phyloP scores from a whole-genome alignment of 129 eudicot genomes.

The Flaveria linearis region DNA sequence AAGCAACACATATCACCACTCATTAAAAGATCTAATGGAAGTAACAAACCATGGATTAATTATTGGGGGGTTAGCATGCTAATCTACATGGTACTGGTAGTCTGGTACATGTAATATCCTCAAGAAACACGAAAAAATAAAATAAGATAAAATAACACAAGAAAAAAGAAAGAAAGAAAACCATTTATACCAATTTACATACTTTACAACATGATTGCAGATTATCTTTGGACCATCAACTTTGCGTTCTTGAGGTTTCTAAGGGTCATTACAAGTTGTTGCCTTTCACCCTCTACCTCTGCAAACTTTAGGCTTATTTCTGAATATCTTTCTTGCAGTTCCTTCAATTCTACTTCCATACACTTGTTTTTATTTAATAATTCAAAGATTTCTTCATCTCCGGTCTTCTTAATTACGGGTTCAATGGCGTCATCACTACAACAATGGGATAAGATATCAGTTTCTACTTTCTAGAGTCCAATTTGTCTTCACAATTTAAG shows the following conservation, averaged over 20 bases:
- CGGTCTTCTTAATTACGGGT: slow-evolving; percentile 24
- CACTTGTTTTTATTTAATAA: slow-evolving; percentile 52
- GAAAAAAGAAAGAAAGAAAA: slow-evolving; percentile 13
- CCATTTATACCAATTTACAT: slow-evolving; percentile 52
- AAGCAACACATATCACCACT: background rate
- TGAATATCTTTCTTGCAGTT: slow-evolving; percentile 95
- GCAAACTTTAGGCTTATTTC: slow-evolving; percentile 97
- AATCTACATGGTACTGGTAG: slow-evolving; percentile 30
- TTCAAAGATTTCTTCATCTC: slow-evolving; percentile 22
- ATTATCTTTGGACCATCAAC: slow-evolving; percentile 17
- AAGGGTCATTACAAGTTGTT: slow-evolving; percentile 75
- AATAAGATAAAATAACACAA: background rate
- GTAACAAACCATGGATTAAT: slow-evolving; percentile 27
- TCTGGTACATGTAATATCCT: slow-evolving; percentile 26
- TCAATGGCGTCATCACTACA: slow-evolving; percentile 34
- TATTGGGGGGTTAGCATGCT: slow-evolving; percentile 27
- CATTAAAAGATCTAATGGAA: slow-evolving; percentile 10
- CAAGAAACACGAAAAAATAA: background rate
- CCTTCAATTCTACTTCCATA: slow-evolving; percentile 82
- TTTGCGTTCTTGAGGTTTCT: slow-evolving; percentile 71
- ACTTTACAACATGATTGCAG: slow-evolving; percentile 10
- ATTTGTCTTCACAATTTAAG: background rate
- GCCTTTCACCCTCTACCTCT: slow-evolving; percentile 97
- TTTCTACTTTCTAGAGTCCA: too few relatives aligned
- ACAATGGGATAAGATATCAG: slow-evolving; percentile 23